Base-by-base conservation (phyloP, 2,329 filamentous ascomycete species). In the Xylariaceae sp. region DNA sequence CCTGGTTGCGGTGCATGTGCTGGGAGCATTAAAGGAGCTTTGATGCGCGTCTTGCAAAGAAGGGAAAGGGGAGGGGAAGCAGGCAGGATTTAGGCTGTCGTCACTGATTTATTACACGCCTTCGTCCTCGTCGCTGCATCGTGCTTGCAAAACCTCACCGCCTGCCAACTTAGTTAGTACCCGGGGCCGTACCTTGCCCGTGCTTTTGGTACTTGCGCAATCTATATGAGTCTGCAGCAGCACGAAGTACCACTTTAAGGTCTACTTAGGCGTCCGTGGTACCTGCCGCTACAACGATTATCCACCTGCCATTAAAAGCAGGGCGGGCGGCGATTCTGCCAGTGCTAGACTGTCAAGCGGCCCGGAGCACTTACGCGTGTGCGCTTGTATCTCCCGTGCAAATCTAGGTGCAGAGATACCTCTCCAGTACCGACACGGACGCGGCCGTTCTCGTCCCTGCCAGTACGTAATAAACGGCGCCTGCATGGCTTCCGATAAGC, bases 71-170 rank as follows among this genome's bases (percentile, higher is more conserved):
- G 13, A n/a, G 42, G 42, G 13, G 42, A 53, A 44, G 48, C 42
- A 60, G 18, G 30, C 30, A 48, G 57, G 37, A 23, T 15, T 60
- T 55, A 48, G 54, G 57, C 56, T 61, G 57, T 58, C 57, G 59
- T 58, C 53, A 50, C 58, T 45, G 42, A 45, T 54, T 58, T 53
- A 18, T 39, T 53, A 44, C 45, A 30, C n/a, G 53, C 42, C 53
- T 51, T 58, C 58, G 45, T 51, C 51, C 58, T 61, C 56, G 61
- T 59, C 55, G 61, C 49, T 55, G 62, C 44, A 44, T 54, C 17
- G 61, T 52, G 53, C 51, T 55, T 54, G 45, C 45, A 61, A 59
- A 64, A 47, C 10, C 58, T 60, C 51, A 66, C 65, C 65, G 65
- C 65, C 63, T 66, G 11, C 65, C 60, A 18, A 49, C 3, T 49